phyloP scores from a whole-genome alignment of 2,329 filamentous ascomycete genomes.

The Trichoderma cornu-damae region DNA sequence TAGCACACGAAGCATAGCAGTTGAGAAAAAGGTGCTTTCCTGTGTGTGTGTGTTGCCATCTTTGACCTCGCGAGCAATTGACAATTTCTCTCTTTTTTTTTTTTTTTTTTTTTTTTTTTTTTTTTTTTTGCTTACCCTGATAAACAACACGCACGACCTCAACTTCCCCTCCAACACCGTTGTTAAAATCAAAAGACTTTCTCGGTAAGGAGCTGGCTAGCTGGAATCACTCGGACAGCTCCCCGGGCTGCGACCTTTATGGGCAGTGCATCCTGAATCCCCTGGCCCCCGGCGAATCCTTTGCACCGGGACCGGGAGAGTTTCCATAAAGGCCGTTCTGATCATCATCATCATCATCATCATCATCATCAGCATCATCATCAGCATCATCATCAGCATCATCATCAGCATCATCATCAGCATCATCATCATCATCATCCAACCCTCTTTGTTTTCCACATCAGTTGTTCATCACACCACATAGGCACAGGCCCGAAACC shows the following conservation, averaged over 20 bases:
- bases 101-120: too few species aligned
- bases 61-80: neutral
- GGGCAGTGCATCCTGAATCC: conserved; percentile 24
- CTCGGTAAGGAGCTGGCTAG: conserved; percentile 26
- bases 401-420: too few species aligned
- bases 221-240: conserved; percentile 1
- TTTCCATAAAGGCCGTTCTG: neutral
- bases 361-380: too few species aligned
- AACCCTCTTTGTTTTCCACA: too few species aligned
- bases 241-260: conserved; percentile 38
- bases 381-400: too few species aligned
- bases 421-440: too few species aligned
- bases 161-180: conserved; percentile 35
- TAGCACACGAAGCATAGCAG: too few species aligned
- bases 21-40: too few species aligned
- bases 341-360: too few species aligned
- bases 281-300: conserved; percentile 25
- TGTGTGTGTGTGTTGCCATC: too few species aligned
- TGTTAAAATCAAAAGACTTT: conserved; percentile 34
- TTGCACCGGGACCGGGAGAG: conserved; percentile 24
- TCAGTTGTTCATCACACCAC: neutral
- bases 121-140: too few species aligned
- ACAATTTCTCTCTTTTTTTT: too few species aligned
- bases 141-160: conserved; percentile 34
- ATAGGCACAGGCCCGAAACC: neutral